Evolutionary conservation across 176 grass and related monocot genomes (phyloP), one percentile per base, ranked within the genome.

Genomic region (Oryza meridionalis): DNA sequence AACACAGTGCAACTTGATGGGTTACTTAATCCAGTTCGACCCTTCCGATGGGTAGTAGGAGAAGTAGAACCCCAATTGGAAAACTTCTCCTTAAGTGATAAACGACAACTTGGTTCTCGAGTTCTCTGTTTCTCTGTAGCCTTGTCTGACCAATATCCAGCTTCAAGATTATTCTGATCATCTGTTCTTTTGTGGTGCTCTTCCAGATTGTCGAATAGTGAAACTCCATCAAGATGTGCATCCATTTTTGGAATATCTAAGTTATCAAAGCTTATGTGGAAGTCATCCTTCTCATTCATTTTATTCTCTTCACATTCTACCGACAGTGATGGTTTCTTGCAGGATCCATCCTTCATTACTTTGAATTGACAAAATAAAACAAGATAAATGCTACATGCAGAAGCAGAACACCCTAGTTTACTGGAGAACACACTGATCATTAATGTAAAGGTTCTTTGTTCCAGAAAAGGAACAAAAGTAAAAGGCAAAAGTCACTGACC

Each of bases 11-110:
- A 84, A 79, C 69, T 79, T 2, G 61, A 74, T 79, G 64, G 32
- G 26, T 84, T 59, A 67, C 53, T 78, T 73, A 33, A 35, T 63
- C 73, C 73, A 78, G 33, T 74, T 61, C 73, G 19, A 73, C 46
- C 27, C 74, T 82, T 90, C 59, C 10, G 26, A 73, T 78, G 84
- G 26, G 67, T 66, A 70, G 67, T 78, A 77, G 71, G 67, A 82
- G 58, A 62, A 62, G 58, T n/a, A 62, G 88, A 77, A 67, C 14
- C 73, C 88, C 83, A 90, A 19, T 73, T 32, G 15, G 88, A 24
- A 81, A 90, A 82, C 72, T 90, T 90, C 31, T 90, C 88, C 2
- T 58, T 7, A 72, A 90, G 84, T 78, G 84, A 90, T 78, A 86
- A 35, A 46, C 88, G 79, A 2, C 88, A 86, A 35, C 84, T 82